A percentile compares a stretch with the other conserved stretches of the same genome.
Evolutionary conservation across 2,329 filamentous ascomycete genomes (phyloP).

Genomic region (Penicillium paneum): DNA sequence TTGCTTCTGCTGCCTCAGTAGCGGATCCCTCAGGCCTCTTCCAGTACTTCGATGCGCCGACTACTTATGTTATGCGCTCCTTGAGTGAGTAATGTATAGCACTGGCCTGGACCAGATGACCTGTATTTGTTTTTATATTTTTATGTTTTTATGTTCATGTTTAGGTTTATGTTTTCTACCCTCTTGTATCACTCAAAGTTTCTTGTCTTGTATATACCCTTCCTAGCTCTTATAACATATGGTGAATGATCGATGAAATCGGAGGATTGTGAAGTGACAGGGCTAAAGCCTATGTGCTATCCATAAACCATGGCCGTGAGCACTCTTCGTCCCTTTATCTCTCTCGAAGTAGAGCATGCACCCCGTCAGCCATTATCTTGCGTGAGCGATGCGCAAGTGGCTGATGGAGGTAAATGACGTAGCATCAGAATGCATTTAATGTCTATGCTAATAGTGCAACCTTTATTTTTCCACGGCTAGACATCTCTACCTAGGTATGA

Average conservation of each 20-base stretch:
- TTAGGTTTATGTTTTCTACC: not conserved
- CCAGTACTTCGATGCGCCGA: too few relatives aligned
- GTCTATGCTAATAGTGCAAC: not conserved
- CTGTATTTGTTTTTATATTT: not conserved
- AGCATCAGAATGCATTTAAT: not conserved
- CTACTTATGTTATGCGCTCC: conserved; percentile 33
- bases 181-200: not conserved
- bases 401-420: not conserved
- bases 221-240: not conserved
- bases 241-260: not conserved
- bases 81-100: conserved; percentile 10
- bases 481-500: too few relatives aligned
- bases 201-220: not conserved
- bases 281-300: too few relatives aligned
- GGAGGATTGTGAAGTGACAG: not conserved
- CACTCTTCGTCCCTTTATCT: too few relatives aligned
- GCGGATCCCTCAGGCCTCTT: conserved; percentile 13
- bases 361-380: not conserved
- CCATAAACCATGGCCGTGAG: too few relatives aligned
- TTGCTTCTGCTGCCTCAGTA: not conserved
- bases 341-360: conserved; percentile 9
- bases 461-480: not conserved
- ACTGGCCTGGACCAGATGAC: not conserved
- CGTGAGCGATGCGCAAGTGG: not conserved
- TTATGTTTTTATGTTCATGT: not conserved